A percentile compares a stretch with the other conserved stretches of the same genome.
phyloP scores from a whole-genome alignment of 495 filamentous ascomycete genomes.

The Physcia stellaris region DNA sequence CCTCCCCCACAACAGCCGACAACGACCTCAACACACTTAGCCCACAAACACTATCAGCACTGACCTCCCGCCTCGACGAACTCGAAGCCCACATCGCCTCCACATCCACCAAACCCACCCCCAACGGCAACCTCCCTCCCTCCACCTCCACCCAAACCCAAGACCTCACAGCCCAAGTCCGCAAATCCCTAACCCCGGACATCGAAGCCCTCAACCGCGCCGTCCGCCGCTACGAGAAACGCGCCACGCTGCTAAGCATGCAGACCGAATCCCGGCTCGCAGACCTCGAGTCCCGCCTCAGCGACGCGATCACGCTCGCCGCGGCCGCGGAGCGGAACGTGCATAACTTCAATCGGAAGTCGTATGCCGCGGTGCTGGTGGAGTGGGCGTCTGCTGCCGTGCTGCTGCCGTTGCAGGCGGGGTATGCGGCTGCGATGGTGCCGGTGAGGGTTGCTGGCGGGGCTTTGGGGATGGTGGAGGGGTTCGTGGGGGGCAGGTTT shows the following conservation, averaged over 20 bases:
- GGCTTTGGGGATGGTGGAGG: slow-evolving; percentile 9
- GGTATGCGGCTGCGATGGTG: slow-evolving; percentile 8
- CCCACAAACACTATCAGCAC: slow-evolving; percentile 34
- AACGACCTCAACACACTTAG: slow-evolving; percentile 25
- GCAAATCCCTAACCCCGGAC: slow-evolving; percentile 57
- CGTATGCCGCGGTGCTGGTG: slow-evolving; percentile 14
- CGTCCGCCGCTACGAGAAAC: slow-evolving; percentile 88
- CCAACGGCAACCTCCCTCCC: slow-evolving; percentile 10
- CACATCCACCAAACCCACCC: slow-evolving; percentile 16
- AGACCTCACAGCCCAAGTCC: slow-evolving; percentile 44
- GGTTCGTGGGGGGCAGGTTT: slow-evolving; percentile 8
- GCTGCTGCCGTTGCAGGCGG: slow-evolving; percentile 22
- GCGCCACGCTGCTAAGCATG: slow-evolving; percentile 52
- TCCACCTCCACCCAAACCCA: slow-evolving; percentile 25
- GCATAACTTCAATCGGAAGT: slow-evolving; percentile 12
- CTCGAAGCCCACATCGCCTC: slow-evolving; percentile 48
- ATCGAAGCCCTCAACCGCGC: slow-evolving; percentile 83
- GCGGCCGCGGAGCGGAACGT: slow-evolving; percentile 51
- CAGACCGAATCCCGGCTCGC: slow-evolving; percentile 65
- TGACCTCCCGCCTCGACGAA: slow-evolving; percentile 52
- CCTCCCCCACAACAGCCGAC: slow-evolving; percentile 37
- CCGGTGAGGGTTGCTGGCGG: slow-evolving; percentile 7
- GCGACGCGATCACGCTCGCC: slow-evolving; percentile 66
- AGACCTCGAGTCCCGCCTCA: slow-evolving; percentile 52
- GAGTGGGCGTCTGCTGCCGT: slow-evolving; percentile 15